Evolutionary conservation across 2,329 filamentous ascomycete species (phyloP), one percentile per base, ranked within the genome.

Genomic region (Aureobasidium sp.): DNA sequence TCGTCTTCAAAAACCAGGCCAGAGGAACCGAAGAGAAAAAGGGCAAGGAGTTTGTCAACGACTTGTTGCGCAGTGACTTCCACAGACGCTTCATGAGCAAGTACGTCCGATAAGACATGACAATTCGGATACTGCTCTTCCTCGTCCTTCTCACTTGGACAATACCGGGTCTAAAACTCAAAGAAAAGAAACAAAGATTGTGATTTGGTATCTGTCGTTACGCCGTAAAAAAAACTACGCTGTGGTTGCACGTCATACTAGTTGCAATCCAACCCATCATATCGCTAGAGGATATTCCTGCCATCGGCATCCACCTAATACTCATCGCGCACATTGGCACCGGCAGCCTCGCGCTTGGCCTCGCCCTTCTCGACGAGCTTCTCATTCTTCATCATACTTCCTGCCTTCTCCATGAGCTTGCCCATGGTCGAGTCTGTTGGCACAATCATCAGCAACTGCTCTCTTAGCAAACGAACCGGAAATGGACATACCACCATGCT

Each of bases 1-100:
- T 98, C 11, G 90, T 98, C 2, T 98, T 98, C 74, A 97, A 95
- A 76, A 98, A 98, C 70, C 93, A 98, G 73, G 93, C 91, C 29
- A 80, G 93, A 55, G 93, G 91, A 7, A 95, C 90, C 0, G 91
- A 97, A 66, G 89, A 96, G 58, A 90, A 86, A 74, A 58, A 62
- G 50, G 56, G 56, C 21, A 94, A 91, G 74, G 90, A 95, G 70
- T 98, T 98, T 72, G 90, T 98, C 70, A 98, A 98, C 67, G 90
- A 97, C 71, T 77, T 95, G 64, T 74, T 97, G 58, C 84, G 91
- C 57, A 96, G 90, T 25, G 93, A 98, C 70, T 98, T 98, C 70
- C 93, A 98, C 75, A 93, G 90, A 72, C 84, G 90, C 58, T 98
- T 98, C 70, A 98, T 98, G 93, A 65, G 68, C 56, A 67, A 66